Base-by-base conservation (phyloP, 495 filamentous ascomycete genomes). In the Daldinia vernicosa region DNA sequence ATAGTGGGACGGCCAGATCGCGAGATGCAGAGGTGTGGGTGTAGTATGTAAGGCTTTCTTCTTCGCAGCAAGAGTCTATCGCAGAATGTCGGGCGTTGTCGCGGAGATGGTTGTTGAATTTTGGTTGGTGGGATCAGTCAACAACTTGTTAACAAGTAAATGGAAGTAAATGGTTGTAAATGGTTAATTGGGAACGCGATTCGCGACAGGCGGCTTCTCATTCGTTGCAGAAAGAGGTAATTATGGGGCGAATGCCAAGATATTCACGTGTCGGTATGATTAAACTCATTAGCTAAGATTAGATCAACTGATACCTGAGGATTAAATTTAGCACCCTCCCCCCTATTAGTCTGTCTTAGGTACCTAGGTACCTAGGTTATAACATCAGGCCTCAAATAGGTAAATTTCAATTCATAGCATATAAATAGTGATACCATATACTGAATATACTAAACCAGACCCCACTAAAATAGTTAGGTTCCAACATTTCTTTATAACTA, bases 151-250 rank as follows among this genome's bases (percentile, higher is more conserved):
- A 55, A 70, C 22, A 50, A 58, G 54, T 24, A 73, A 61, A 61
- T 58, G 72, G 19, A 24, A 22, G 35, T 39, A 30, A 30, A 32
- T 30, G 26, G 28, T 55, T 54, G 4, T 5, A 22, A 37, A 35
- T 35, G 30, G n/a, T 35, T 57, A 28, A 28, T 57, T n/a, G 55
- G 63, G 62, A 53, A 76, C 75, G 75, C 75, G 75, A 77, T 74
- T 76, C 75, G 75, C 75, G 75, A 76, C 75, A 66, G 22, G 24
- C 60, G 35, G 66, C 58, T 67, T 66, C 40, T 55, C 59, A 74
- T 68, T 72, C 56, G 70, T 61, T 50, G n/a, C 39, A 53, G 14
- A 53, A 59, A 62, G 62, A 24, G 30, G 63, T 32, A 63, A 67
- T 4, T 58, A 66, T 59, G 63, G 65, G 66, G 19, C 52, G 24